phyloP scores from a whole-genome alignment of 163 green algal species.

The Prototheca wickerhamii region DNA sequence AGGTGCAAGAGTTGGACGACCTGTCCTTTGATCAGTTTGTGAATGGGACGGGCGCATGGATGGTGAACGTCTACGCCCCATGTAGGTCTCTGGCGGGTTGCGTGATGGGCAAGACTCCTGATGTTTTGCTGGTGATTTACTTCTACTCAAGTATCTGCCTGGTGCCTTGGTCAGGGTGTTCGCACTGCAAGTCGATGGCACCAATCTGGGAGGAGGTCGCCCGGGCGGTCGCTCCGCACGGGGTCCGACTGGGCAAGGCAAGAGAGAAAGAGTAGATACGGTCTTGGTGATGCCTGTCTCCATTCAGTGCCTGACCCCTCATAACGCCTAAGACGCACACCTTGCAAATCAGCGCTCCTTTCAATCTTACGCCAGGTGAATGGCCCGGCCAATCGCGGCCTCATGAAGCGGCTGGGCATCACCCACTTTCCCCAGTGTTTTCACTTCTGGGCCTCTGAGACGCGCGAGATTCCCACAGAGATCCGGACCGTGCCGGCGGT shows the following conservation, averaged over 20 bases:
- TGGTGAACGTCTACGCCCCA: neutral
- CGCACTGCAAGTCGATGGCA: neutral
- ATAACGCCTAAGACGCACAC: neutral
- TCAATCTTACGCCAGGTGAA: too few species aligned
- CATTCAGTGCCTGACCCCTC: too few species aligned
- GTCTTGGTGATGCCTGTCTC: neutral
- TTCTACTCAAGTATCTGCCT: too few species aligned
- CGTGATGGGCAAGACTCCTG: neutral
- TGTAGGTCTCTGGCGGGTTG: neutral
- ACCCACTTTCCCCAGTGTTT: neutral
- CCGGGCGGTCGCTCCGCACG: neutral
- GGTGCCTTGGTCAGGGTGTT: neutral
- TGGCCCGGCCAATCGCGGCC: neutral
- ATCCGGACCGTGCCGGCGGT: neutral
- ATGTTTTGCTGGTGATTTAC: neutral
- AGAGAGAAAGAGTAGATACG: neutral
- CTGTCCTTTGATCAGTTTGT: neutral
- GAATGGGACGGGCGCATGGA: neutral
- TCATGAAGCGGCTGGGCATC: neutral
- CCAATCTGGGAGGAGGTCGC: neutral
- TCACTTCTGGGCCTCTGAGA: neutral
- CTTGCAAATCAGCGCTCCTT: too few species aligned
- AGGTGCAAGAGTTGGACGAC: neutral
- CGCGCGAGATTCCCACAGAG: neutral
- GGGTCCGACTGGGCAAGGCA: neutral